A percentile compares a stretch with the other conserved stretches of the same genome.
phyloP scores from a whole-genome alignment of 805 yeast genomes.

The Starmerella floris region DNA sequence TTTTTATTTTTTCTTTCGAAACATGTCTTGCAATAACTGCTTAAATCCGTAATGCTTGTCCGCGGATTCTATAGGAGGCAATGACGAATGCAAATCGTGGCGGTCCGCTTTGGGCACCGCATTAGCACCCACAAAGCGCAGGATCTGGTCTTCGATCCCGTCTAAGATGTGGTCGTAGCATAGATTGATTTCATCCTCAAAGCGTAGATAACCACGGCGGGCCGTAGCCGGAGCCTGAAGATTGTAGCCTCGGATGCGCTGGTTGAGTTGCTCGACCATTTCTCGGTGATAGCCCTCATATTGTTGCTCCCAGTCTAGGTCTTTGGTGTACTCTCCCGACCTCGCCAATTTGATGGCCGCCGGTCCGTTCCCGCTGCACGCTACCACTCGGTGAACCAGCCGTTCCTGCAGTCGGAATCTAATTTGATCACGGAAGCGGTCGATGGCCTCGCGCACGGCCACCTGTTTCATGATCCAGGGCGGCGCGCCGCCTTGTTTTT shows the following conservation, averaged over 20 bases:
- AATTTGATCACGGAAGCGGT: conserved; percentile 33
- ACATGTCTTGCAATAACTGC: conserved; percentile 21
- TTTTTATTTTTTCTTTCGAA: too few species aligned
- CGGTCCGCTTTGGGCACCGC: conserved; percentile 11
- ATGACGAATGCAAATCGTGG: conserved; percentile 10
- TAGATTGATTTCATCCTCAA: conserved; percentile 34
- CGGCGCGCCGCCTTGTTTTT: conserved; percentile 63
- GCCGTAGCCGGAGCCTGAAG: conserved; percentile 51
- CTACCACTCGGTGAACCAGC: conserved; percentile 18
- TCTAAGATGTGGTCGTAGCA: conserved; percentile 30
- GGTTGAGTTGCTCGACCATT: conserved; percentile 34
- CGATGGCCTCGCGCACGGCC: conserved; percentile 38
- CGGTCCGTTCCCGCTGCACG: conserved; percentile 7
- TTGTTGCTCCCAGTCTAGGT: conserved; percentile 30
- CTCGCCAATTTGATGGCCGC: conserved; percentile 1
- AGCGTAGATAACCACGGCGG: conserved; percentile 39
- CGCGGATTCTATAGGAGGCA: conserved; percentile 21
- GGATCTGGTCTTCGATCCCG: conserved; percentile 12
- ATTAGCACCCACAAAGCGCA: conserved; percentile 8
- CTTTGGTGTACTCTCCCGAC: neutral
- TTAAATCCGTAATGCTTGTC: conserved; percentile 24
- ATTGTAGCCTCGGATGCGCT: conserved; percentile 43
- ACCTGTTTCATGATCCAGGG: conserved; percentile 83
- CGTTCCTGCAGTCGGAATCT: conserved; percentile 22
- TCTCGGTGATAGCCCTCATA: conserved; percentile 27